Base-by-base conservation (phyloP, 345 rosid genomes). In the Syzygium aromaticum region DNA sequence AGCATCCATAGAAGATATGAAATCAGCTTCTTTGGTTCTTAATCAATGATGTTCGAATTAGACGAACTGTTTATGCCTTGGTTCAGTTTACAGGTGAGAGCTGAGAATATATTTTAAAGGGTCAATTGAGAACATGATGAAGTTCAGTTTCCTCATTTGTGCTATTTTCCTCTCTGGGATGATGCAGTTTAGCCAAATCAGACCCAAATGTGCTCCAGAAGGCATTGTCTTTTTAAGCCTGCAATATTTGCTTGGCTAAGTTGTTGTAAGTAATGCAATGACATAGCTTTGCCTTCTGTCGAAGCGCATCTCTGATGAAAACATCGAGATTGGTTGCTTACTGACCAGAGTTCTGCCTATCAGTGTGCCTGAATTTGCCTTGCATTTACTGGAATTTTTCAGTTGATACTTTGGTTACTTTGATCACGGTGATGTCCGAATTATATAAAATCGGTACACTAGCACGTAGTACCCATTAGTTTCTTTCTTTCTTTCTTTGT, bases 111-210 rank as follows among this genome's bases (percentile, higher is more conserved):
- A 23, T 4, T 57, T 57, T 9, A 25, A 25, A 23, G 14, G 13
- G 21, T 9, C 63, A 25, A 57, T 57, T 90, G 51, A 86, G 90
- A 84, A 84, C 90, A 14, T 85, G 92, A 33, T 21, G 78, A 25
- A 30, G 52, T 8, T 80, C 40, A 10, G 5, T 85, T 51, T 57
- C 61, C 85, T 12, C 16, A 10, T 9, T 52, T 64, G 51, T 78
- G 56, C n/a, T 84, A 53, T 52, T 30, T 13, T 49, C 30, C 25
- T 59, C 84, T 91, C 92, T 90, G 93, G 93, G 54, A 85, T 92
- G 95, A 92, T 92, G 95, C 25, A 85, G 82, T 87, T 89, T 92
- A 92, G 93, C 95, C 95, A 93, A 93, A 93, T 93, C 93, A 89
- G 91, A 90, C 59, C 59, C 49, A 19, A 90, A 88, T 88, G 90